A percentile compares a stretch with the other conserved stretches of the same genome.
These are phyloP conservation scores for Oryza punctata DNA, from an alignment of 176 grass and related monocot genomes.

Conservation along the genomic window DNA sequence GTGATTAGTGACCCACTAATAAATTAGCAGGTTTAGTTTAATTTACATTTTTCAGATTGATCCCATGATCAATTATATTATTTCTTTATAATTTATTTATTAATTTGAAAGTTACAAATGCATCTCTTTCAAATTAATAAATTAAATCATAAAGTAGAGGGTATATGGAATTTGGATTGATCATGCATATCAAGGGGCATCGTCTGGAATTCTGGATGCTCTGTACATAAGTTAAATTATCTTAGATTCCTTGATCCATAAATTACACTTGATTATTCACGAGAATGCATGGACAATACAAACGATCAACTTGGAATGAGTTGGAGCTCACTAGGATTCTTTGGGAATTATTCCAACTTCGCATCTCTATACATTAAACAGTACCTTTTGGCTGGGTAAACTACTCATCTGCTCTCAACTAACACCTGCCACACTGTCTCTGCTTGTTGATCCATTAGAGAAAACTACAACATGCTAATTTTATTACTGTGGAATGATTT, in stretches of 20 bases:
- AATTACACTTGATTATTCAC: background rate
- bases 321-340: slow-evolving; percentile 46
- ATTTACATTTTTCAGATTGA: background rate
- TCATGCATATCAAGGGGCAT: background rate
- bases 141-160: background rate
- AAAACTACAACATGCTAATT: slow-evolving; percentile 17
- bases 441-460: slow-evolving; percentile 32
- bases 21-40: background rate
- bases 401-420: slow-evolving; percentile 33
- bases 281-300: background rate
- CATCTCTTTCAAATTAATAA: background rate
- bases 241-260: background rate
- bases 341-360: slow-evolving; percentile 25
- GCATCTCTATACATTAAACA: background rate
- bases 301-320: slow-evolving; percentile 27
- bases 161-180: background rate
- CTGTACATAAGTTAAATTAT: background rate
- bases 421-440: slow-evolving; percentile 33
- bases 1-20: background rate
- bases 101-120: background rate
- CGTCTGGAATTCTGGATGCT: background rate
- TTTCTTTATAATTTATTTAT: no score
- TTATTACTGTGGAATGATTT: slow-evolving; percentile 24
- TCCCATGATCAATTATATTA: background rate
- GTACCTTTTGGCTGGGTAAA: slow-evolving; percentile 27